Evolutionary conservation across 2,329 filamentous ascomycete species (phyloP).

Genomic region (Colletotrichum coccodes): DNA sequence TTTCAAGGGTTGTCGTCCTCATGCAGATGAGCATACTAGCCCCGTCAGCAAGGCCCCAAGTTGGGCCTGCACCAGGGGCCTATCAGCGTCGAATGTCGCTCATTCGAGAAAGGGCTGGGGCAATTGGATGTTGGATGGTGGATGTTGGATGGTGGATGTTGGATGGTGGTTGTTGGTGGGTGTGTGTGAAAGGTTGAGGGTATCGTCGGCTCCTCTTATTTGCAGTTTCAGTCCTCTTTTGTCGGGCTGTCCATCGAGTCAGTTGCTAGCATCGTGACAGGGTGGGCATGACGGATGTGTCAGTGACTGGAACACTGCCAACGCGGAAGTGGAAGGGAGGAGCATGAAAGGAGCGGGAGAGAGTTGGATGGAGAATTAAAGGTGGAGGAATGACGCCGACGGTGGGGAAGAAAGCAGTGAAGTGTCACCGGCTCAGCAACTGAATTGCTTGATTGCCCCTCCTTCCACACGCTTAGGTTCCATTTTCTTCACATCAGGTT

Average conservation of each 20-base stretch:
- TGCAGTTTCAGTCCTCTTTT: neutral
- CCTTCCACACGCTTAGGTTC: neutral
- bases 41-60: slow-evolving; percentile 17
- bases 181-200: slow-evolving; percentile 9
- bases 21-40: neutral
- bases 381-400: slow-evolving; percentile 31
- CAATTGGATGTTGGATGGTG: neutral
- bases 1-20: neutral
- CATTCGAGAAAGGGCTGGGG: slow-evolving; percentile 5
- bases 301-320: neutral
- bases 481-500: neutral
- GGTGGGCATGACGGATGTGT: slow-evolving; percentile 12
- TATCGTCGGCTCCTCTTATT: slow-evolving; percentile 22
- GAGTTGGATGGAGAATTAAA: slow-evolving; percentile 13
- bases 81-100: neutral
- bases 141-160: slow-evolving; percentile 1
- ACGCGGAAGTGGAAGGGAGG: neutral
- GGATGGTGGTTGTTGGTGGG: neutral
- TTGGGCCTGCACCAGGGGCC: slow-evolving; percentile 3
- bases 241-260: neutral
- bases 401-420: slow-evolving; percentile 27
- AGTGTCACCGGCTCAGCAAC: slow-evolving; percentile 9
- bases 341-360: slow-evolving; percentile 21
- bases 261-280: slow-evolving; percentile 1
- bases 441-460: slow-evolving; percentile 4